Percentiles rank a stretch among this genome's conserved stretches.
Conservation (phyloP, 306 rosid species). For the Castanea crenata region DNA sequence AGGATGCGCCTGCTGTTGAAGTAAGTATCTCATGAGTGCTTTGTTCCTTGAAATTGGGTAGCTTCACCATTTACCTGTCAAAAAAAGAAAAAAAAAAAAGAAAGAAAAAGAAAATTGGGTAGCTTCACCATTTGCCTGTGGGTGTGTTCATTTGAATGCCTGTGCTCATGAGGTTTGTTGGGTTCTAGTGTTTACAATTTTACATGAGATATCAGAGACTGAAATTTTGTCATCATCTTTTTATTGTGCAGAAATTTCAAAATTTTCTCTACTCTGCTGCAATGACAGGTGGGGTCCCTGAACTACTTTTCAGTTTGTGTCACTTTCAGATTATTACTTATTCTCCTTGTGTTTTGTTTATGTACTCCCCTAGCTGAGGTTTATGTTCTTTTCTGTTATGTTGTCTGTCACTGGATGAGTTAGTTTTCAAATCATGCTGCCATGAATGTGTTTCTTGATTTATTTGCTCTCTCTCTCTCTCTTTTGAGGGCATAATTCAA, state of each 20-base stretch:
- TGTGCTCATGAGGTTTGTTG: background rate
- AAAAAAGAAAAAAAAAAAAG: no score
- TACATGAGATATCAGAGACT: background rate
- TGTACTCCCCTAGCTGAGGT: background rate
- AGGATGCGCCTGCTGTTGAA: constrained; percentile 54
- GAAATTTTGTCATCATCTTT: constrained; percentile 17
- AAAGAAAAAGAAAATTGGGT: background rate
- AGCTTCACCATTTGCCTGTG: background rate
- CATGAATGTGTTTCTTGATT: no score
- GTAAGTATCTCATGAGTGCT: constrained; percentile 38
- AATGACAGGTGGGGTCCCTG: constrained; percentile 49
- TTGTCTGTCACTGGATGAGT: background rate
- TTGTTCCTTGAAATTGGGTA: constrained; percentile 9
- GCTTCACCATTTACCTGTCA: background rate
- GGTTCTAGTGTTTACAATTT: background rate
- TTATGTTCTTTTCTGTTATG: background rate
- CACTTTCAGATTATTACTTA: background rate
- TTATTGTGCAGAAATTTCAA: constrained; percentile 71
- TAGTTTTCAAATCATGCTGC: background rate
- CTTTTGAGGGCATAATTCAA: background rate
- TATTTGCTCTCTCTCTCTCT: background rate
- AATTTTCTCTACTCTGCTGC: constrained; percentile 50
- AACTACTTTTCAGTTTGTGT: background rate
- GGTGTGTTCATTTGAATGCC: constrained; percentile 12
- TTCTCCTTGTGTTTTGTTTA: background rate